These are phyloP conservation scores for Eucalyptus dawsonii DNA, from an alignment of 345 rosid genomes.

Conservation along the genomic window DNA sequence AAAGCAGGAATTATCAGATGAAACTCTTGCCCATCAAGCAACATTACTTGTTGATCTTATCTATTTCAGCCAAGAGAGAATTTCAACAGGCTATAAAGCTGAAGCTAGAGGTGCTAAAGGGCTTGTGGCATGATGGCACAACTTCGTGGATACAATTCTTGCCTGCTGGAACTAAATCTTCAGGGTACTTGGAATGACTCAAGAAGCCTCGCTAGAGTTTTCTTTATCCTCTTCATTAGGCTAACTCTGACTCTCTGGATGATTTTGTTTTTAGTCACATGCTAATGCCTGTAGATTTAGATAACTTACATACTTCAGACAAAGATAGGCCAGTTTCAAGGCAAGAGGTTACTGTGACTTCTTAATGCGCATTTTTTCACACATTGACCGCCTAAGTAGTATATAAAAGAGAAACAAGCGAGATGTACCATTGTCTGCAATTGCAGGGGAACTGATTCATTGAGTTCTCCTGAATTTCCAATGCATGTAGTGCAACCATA, in stretches of 20 bases:
- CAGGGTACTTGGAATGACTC: neutral
- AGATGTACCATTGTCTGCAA: constrained; percentile 50
- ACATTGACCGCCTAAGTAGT: neutral
- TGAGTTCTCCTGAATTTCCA: constrained; percentile 68
- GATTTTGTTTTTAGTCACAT: neutral
- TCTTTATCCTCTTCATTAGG: neutral
- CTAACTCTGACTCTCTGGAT: neutral
- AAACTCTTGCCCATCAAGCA: neutral
- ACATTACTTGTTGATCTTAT: neutral
- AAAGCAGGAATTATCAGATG: neutral
- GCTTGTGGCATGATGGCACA: neutral
- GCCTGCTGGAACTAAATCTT: neutral
- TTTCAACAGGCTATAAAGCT: neutral
- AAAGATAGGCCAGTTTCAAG: neutral
- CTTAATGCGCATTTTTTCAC: neutral
- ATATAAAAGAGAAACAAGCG: neutral
- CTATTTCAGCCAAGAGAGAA: neutral
- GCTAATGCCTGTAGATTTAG: neutral
- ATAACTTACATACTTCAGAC: neutral
- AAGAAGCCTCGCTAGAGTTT: neutral
- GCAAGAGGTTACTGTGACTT: neutral
- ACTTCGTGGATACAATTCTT: neutral
- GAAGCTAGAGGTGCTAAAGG: neutral
- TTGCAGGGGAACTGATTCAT: constrained; percentile 51
- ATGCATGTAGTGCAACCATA: constrained; percentile 85